Conservation (phyloP, 164 flowering plant species). For the Hamamelis virginiana region DNA sequence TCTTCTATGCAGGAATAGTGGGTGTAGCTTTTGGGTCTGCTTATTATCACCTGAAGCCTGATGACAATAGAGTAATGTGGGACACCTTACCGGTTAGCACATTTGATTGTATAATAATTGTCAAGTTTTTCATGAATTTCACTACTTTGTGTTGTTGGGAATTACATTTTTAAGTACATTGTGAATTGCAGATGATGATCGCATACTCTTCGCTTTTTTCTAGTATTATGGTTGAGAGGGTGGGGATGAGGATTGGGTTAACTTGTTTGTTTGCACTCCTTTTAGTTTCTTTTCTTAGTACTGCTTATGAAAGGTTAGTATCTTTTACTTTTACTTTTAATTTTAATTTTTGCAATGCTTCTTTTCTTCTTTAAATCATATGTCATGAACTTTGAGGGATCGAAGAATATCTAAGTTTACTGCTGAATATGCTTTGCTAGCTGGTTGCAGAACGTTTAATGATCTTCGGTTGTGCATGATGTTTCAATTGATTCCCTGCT, state of each 20-base stretch:
- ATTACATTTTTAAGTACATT: background rate
- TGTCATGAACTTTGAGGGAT: background rate
- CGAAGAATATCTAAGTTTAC: slow-evolving; percentile 8
- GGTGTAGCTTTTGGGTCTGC: slow-evolving; percentile 61
- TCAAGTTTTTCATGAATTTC: background rate
- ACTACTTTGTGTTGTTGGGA: no score
- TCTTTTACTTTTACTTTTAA: background rate
- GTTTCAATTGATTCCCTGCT: slow-evolving; percentile 43
- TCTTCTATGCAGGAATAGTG: slow-evolving; percentile 47
- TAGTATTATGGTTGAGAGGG: slow-evolving; percentile 41
- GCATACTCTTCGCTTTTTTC: slow-evolving; percentile 44
- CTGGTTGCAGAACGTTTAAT: slow-evolving; percentile 54
- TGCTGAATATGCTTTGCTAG: slow-evolving; percentile 28
- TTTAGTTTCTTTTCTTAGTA: slow-evolving; percentile 29
- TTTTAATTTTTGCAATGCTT: no score
- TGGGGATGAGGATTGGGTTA: slow-evolving; percentile 40
- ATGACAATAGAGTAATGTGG: slow-evolving; percentile 47
- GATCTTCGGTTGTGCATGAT: slow-evolving; percentile 55
- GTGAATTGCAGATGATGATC: slow-evolving; percentile 49
- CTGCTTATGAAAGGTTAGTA: slow-evolving; percentile 42
- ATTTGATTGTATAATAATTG: background rate
- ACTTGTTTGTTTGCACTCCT: slow-evolving; percentile 39
- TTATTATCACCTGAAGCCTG: slow-evolving; percentile 65
- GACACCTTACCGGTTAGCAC: slow-evolving; percentile 51
- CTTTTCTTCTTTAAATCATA: background rate